A percentile compares a stretch with the other conserved stretches of the same genome.
Evolutionary conservation across 208 protist genomes (phyloP).

Genomic region (Porcisia hertigi): DNA sequence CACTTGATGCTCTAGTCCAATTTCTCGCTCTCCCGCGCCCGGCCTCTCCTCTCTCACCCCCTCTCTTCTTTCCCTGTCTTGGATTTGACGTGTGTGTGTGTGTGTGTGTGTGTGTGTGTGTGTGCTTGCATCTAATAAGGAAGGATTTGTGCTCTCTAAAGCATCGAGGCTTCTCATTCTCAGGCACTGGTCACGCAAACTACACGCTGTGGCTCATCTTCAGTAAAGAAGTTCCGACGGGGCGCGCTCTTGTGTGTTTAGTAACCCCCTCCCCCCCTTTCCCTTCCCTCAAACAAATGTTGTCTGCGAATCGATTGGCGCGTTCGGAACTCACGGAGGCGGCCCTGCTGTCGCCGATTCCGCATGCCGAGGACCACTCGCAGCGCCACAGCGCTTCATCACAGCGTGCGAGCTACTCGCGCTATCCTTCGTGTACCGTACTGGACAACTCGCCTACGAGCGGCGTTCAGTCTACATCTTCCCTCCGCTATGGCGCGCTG

Average conservation of each 20-base stretch:
- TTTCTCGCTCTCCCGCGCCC: too few relatives aligned
- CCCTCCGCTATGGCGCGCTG: conserved; percentile 10
- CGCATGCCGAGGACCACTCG: neutral
- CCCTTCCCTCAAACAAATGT: neutral
- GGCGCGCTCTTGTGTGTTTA: too few relatives aligned
- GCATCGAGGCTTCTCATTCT: too few relatives aligned
- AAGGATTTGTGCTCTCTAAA: too few relatives aligned
- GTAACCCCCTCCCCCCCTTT: neutral
- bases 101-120: too few relatives aligned
- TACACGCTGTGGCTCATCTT: too few relatives aligned
- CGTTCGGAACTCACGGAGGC: neutral
- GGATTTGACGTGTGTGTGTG: neutral
- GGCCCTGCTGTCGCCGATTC: neutral
- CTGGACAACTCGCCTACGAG: conserved; percentile 2
- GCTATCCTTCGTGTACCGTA: conserved; percentile 9
- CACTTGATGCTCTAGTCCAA: too few relatives aligned
- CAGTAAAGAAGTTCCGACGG: too few relatives aligned
- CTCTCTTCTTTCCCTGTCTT: too few relatives aligned
- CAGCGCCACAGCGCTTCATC: neutral
- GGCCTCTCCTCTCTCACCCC: too few relatives aligned
- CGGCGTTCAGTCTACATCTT: neutral
- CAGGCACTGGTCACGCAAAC: too few relatives aligned
- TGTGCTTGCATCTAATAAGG: too few relatives aligned
- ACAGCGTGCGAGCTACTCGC: neutral
- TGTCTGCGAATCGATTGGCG: neutral